Base-by-base conservation (phyloP, 139 green algal genomes). In the Tetraselmis striata region DNA sequence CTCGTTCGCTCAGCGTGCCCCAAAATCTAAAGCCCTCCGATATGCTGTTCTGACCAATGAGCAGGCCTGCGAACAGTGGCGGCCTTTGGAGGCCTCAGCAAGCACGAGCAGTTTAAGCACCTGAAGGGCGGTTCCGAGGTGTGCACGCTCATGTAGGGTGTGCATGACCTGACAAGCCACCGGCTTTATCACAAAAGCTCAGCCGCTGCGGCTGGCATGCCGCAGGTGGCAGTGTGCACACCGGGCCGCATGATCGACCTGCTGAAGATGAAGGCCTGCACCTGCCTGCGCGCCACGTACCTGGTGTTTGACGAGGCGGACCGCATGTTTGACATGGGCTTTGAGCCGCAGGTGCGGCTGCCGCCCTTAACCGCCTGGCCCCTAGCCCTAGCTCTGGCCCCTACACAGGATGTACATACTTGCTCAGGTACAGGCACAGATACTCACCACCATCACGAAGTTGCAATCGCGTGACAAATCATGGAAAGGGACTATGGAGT, bases 271-370 rank as follows among this genome's bases (percentile, higher is more conserved):
- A 88, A 88, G 28, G 82, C 81, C 32, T 30, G 29, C 75, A 89
- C 81, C 1, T 77, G 78, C 28, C 25, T 30, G 22, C 59, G 0
- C 32, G 28, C 23, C 23, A 32, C 80, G 1, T 77, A 31, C 78
- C 75, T 81, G 18, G 80, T 98, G 32, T 91, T 99, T 77, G 96
- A 99, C 83, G 96, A 99, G 85, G 96, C 95, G 11, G 96, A 99
- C 87, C 91, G 96, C 83, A 99, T 99, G 96, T 92, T 99, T 81
- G 94, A 98, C 90, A 92, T 98, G 87, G 96, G 96, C 29, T 99
- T 99, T 83, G 95, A 98, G 86, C 91, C 92, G 0, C 93, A 96
- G 88, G 91, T 95, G 78, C 25, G 77, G 18, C 5, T 77, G n/a
- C n/a, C n/a, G n/a, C n/a, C n/a, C 18, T 18, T 74, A 23, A 74